Base-by-base conservation (phyloP, 2,329 filamentous ascomycete genomes). In the Coniochaeta pulveracea region DNA sequence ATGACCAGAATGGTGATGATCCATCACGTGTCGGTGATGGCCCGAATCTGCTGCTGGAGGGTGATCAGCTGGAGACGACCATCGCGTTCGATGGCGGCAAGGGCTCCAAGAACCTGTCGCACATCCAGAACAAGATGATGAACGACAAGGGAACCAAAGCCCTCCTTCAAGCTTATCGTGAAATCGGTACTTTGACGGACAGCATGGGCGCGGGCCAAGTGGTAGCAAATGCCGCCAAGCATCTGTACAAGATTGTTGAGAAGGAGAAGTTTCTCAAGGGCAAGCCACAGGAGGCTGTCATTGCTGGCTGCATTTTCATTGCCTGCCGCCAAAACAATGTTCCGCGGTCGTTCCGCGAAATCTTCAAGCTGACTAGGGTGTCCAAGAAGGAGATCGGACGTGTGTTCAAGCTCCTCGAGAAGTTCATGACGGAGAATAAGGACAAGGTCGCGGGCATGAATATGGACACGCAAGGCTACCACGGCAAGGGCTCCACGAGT, bases 11-110 rank as follows among this genome's bases (percentile, higher is more conserved):
- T 50, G 88, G 84, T 50, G 93, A 96, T 47, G 91, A 98, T 46
- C 91, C 93, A 4, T 95, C 86, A 38, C 91, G 91, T 85, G 89
- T 98, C 43, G 91, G 91, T 64, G 91, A 96, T 47, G 84, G 82
- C 5, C 80, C 81, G 39, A 95, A 96, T 51, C 80, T 85, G 34
- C 76, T 98, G 26, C 71, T 94, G 37, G 86, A 93, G 49, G 88
- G 86, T 36, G 81, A 85, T 43, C 86, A 94, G 60, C 76, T 95
- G 28, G 77, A 88, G 51, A 95, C 88, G 5, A 78, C 72, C 43
- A 93, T 96, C 44, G 84, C 84, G 31, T 93, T 84, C 37, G 85
- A 89, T 34, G 76, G 75, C 41, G 75, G 70, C 41, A 69, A 75
- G 39, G 77, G 82, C 42, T 80, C 83, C 10, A 51, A 54, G 41